These are phyloP conservation scores for Syzygium syzygioides DNA, from an alignment of 441 rosid species.

Conservation along the genomic window DNA sequence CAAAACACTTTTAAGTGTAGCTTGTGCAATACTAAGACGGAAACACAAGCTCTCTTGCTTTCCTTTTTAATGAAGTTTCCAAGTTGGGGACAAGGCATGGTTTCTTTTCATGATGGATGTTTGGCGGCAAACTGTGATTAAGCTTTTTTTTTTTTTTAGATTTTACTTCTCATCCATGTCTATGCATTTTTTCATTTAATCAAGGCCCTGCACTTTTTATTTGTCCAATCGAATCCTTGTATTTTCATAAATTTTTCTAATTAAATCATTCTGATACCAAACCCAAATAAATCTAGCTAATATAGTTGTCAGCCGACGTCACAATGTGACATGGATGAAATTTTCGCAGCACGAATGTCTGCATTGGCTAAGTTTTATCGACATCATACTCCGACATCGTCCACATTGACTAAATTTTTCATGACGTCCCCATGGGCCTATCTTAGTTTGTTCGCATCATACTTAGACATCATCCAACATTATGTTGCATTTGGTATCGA, in stretches of 20 bases:
- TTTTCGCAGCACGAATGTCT: accelerated
- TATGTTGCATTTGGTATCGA: not conserved
- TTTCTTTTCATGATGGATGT: not conserved
- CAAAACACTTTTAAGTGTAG: not conserved
- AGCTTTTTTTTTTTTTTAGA: not conserved
- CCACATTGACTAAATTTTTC: not conserved
- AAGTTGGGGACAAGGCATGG: not conserved
- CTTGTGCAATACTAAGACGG: not conserved
- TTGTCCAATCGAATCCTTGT: not conserved
- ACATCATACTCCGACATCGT: not conserved
- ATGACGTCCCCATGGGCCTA: not conserved
- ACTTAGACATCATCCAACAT: not conserved
- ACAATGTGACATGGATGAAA: not conserved
- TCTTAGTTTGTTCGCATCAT: not conserved
- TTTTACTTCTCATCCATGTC: not conserved
- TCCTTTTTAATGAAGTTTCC: not conserved
- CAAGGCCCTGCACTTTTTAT: not conserved
- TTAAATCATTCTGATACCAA: not conserved
- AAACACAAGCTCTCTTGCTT: not conserved
- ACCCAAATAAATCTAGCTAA: not conserved
- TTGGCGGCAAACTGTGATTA: not conserved
- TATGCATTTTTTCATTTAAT: not conserved
- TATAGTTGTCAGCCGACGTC: accelerated
- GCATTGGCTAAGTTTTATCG: accelerated
- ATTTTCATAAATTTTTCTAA: not conserved